Base-by-base conservation (phyloP, 176 grass and related monocot genomes). In the Aegilops speltoides region DNA sequence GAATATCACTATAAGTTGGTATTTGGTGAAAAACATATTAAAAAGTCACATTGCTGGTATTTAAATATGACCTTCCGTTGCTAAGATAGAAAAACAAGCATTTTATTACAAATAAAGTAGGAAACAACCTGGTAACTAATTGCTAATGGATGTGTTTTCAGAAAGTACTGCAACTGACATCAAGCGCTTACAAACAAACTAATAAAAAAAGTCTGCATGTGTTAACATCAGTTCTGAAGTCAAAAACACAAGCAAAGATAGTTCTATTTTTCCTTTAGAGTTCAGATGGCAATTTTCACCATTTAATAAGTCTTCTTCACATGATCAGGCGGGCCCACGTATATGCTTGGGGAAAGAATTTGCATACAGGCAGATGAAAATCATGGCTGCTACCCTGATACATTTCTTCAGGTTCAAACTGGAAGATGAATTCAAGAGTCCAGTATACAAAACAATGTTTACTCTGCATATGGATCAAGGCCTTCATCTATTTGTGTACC, bases 311-410 rank as follows among this genome's bases (percentile, higher is more conserved):
- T 75, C 7, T 83, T 68, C 66, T 43, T 77, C 54, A 23, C 0
- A 56, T 91, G 34, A 66, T 45, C 78, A 94, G 92, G 95, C 92
- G 0, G 88, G 95, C 0, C 92, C 92, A 6, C 61, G 88, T 32
- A 92, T 89, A 22, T 94, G 92, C 82, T 69, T 97, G 70, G 90
- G 95, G 28, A 97, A 97, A 33, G 95, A 94, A n/a, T 92, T 97
- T 83, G 95, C 88, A 61, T 94, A 92, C 69, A 87, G 66, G 63
- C 92, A 94, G 77, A 91, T 94, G 92, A 94, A 92, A 86, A 94
- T 94, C 38, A 40, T 97, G 19, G 79, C 80, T 25, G 86, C 90
- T 26, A 78, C 79, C 57, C 62, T 92, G 6, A 25, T 97, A 75
- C 67, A 81, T 40, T 91, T 92, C 83, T 97, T 92, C 88, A 90